Conservation (phyloP, 306 rosid species). For the Gleditsia sinensis region DNA sequence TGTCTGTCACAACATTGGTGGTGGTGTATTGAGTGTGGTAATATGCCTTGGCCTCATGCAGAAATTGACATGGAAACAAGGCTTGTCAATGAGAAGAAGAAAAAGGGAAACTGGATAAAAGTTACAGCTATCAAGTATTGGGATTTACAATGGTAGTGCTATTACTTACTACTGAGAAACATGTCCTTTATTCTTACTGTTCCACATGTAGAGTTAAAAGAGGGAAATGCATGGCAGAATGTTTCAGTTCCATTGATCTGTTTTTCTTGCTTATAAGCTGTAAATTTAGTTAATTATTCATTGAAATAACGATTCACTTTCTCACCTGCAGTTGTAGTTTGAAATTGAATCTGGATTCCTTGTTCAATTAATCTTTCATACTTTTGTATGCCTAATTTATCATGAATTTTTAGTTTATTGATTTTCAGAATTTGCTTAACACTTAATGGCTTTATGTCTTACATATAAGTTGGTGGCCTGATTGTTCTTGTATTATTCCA, state of each 20-base stretch:
- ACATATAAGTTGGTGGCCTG: constrained; percentile 20
- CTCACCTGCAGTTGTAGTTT: neutral
- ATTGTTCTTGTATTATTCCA: constrained; percentile 39
- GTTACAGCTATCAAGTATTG: neutral
- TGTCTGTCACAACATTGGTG: neutral
- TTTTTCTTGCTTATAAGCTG: neutral
- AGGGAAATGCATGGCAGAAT: neutral
- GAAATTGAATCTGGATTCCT: neutral
- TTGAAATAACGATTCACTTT: neutral
- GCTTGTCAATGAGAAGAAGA: neutral
- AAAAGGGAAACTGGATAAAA: neutral
- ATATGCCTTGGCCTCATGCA: neutral
- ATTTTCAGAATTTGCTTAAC: neutral
- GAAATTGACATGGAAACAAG: neutral
- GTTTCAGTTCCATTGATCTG: neutral
- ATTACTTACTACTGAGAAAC: neutral
- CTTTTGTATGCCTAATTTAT: constrained; percentile 7
- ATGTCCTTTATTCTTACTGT: neutral
- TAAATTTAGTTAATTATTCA: constrained; percentile 19
- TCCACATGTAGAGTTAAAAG: neutral
- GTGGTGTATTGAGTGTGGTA: neutral
- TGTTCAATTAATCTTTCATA: neutral
- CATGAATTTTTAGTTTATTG: neutral
- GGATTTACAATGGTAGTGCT: neutral
- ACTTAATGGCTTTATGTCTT: constrained; percentile 10